These are phyloP conservation scores for Steccherinum ochraceum DNA, from an alignment of 768 basidiomycete genomes.

Conservation along the genomic window DNA sequence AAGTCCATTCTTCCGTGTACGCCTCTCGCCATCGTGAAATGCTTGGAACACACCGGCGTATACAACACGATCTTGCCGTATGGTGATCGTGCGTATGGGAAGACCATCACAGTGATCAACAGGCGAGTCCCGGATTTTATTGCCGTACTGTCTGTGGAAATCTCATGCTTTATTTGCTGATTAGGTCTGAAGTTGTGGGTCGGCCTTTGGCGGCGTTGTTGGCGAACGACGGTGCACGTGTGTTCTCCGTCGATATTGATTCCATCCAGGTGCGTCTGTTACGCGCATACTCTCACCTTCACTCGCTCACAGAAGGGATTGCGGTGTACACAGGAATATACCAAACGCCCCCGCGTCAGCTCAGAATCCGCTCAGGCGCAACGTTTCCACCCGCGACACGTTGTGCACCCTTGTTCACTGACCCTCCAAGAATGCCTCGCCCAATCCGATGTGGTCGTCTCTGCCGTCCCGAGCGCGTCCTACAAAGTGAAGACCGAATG, in stretches of 20 bases:
- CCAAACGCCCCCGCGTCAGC: slow-evolving; percentile 66
- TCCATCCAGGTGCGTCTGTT: slow-evolving; percentile 62
- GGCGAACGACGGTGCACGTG: slow-evolving; percentile 94
- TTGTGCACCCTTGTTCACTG: slow-evolving; percentile 62
- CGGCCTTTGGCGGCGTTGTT: slow-evolving; percentile 93
- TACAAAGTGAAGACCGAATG: slow-evolving; percentile 89
- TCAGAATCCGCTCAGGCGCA: slow-evolving; percentile 28
- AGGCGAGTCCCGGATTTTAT: slow-evolving; percentile 51
- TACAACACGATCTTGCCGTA: slow-evolving; percentile 92
- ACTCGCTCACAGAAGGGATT: neutral
- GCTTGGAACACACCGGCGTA: slow-evolving; percentile 82
- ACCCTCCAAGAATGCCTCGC: slow-evolving; percentile 77
- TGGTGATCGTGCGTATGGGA: slow-evolving; percentile 92
- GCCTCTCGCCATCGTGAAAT: slow-evolving; percentile 94
- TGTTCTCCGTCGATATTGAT: slow-evolving; percentile 93
- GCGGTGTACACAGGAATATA: slow-evolving; percentile 63
- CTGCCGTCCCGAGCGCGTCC: slow-evolving; percentile 77
- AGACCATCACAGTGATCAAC: slow-evolving; percentile 91
- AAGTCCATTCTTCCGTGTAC: slow-evolving; percentile 98
- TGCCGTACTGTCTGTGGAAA: too few species aligned
- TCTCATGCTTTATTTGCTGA: too few species aligned
- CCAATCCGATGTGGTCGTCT: slow-evolving; percentile 88
- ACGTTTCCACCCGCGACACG: slow-evolving; percentile 79
- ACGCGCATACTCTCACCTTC: neutral
- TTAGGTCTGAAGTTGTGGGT: slow-evolving; percentile 93